These are phyloP conservation scores for Malassezia psittaci DNA, from an alignment of 1,284 basidiomycete genomes.

Conservation along the genomic window DNA sequence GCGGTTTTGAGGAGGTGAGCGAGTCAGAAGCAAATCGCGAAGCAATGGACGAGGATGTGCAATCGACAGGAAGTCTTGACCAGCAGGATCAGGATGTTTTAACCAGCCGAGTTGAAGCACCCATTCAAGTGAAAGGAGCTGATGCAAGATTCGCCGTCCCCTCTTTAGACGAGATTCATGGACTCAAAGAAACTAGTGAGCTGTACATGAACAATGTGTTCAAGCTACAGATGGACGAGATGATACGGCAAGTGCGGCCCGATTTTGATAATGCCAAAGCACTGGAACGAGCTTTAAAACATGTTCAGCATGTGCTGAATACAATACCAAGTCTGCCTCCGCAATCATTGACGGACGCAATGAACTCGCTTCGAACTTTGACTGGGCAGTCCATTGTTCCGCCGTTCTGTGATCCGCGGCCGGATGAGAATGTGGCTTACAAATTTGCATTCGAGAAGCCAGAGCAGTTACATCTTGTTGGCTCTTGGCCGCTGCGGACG, in stretches of 20 bases:
- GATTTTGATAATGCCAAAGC: slow-evolving; percentile 24
- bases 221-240: slow-evolving; percentile 54
- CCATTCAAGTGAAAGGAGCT: not conserved
- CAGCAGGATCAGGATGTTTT: slow-evolving; percentile 6
- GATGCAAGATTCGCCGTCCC: slow-evolving; percentile 50
- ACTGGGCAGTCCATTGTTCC: slow-evolving; percentile 45
- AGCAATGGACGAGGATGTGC: not conserved
- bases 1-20: slow-evolving; percentile 38
- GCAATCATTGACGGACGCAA: slow-evolving; percentile 21
- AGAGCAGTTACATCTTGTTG: slow-evolving; percentile 58
- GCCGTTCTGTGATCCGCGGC: slow-evolving; percentile 50
- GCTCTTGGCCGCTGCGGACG: slow-evolving; percentile 44
- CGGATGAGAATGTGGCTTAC: slow-evolving; percentile 51
- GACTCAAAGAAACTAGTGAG: slow-evolving; percentile 65
- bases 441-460: slow-evolving; percentile 70
- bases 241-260: slow-evolving; percentile 35
- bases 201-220: slow-evolving; percentile 73
- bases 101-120: not conserved
- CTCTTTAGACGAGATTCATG: slow-evolving; percentile 60
- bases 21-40: slow-evolving; percentile 17
- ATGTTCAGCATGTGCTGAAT: slow-evolving; percentile 31
- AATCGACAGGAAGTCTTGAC: too few relatives aligned
- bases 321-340: slow-evolving; percentile 22
- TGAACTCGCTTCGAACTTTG: slow-evolving; percentile 50
- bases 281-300: slow-evolving; percentile 36